A percentile compares a stretch with the other conserved stretches of the same genome.
These are phyloP conservation scores for Luffa acutangula DNA, from an alignment of 306 rosid species.

Conservation along the genomic window DNA sequence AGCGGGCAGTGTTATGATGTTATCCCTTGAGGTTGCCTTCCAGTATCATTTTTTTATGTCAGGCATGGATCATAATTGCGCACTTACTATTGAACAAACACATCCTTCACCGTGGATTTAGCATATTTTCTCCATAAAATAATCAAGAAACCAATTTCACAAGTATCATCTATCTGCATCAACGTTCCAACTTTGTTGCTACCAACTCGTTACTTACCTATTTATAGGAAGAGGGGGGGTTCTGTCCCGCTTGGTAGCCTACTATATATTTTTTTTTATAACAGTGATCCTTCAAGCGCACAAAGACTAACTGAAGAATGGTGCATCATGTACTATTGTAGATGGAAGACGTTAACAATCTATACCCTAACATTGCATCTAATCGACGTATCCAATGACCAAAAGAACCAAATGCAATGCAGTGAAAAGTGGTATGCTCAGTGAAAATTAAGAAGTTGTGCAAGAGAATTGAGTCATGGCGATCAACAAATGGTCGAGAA, in stretches of 20 bases:
- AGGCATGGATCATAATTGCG: not conserved
- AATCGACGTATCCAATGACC: not conserved
- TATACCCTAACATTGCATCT: not conserved
- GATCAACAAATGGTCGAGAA: not conserved
- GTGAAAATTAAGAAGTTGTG: not conserved
- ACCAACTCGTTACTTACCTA: not conserved
- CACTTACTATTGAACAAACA: not conserved
- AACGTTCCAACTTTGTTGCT: conserved; percentile 14
- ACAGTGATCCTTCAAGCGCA: not conserved
- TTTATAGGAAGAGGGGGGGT: too few species aligned
- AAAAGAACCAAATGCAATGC: not conserved
- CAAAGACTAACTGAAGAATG: not conserved
- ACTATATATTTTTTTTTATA: not conserved
- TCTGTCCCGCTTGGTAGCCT: not conserved
- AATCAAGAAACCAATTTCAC: not conserved
- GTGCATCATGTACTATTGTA: not conserved
- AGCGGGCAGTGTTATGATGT: not conserved
- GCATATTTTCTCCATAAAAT: not conserved
- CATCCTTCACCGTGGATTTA: not conserved
- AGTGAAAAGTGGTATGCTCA: not conserved
- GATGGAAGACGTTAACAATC: not conserved
- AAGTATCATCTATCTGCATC: conserved; percentile 10
- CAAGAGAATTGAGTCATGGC: not conserved
- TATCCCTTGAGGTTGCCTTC: not conserved
- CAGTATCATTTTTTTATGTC: not conserved